Percentiles rank a stretch among this genome's conserved stretches.
Conservation (phyloP, 257 asterid genomes). For the Ilex asprella region DNA sequence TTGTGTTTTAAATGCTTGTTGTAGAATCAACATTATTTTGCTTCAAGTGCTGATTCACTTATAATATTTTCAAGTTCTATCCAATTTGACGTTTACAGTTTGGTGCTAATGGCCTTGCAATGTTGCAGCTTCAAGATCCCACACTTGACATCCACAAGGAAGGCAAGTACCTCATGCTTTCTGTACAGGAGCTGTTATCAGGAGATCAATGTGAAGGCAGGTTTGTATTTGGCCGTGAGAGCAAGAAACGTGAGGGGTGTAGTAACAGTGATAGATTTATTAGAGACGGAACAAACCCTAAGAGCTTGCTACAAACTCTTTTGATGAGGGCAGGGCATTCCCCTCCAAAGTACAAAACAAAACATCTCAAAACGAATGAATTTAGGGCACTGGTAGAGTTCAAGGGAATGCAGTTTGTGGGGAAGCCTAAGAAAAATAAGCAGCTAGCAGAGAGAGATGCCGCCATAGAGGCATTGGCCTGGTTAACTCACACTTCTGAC, state of each 20-base stretch:
- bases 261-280: slow-evolving; percentile 59
- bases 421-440: slow-evolving; percentile 83
- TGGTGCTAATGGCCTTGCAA: slow-evolving; percentile 1
- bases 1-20: not conserved
- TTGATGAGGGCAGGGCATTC: slow-evolving; percentile 97
- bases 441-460: slow-evolving; percentile 91
- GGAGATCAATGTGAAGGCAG: slow-evolving; percentile 96
- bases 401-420: slow-evolving; percentile 98
- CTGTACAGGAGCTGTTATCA: slow-evolving; percentile 80
- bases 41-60: too few relatives aligned
- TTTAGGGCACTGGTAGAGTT: slow-evolving; percentile 87
- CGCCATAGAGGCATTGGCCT: slow-evolving; percentile 88
- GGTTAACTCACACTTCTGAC: slow-evolving; percentile 87
- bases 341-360: slow-evolving; percentile 93
- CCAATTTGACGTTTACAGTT: not conserved
- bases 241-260: slow-evolving; percentile 48
- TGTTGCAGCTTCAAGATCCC: slow-evolving; percentile 76
- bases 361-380: slow-evolving; percentile 93
- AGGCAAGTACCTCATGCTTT: slow-evolving; percentile 90
- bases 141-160: slow-evolving; percentile 76
- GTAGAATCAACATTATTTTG: too few relatives aligned
- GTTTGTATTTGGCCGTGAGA: slow-evolving; percentile 89
- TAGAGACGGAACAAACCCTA: slow-evolving; percentile 86
- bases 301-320: slow-evolving; percentile 89
- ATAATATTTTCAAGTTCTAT: too few relatives aligned